These are phyloP conservation scores for Russula lepida DNA, from an alignment of 768 basidiomycete species.

Conservation along the genomic window DNA sequence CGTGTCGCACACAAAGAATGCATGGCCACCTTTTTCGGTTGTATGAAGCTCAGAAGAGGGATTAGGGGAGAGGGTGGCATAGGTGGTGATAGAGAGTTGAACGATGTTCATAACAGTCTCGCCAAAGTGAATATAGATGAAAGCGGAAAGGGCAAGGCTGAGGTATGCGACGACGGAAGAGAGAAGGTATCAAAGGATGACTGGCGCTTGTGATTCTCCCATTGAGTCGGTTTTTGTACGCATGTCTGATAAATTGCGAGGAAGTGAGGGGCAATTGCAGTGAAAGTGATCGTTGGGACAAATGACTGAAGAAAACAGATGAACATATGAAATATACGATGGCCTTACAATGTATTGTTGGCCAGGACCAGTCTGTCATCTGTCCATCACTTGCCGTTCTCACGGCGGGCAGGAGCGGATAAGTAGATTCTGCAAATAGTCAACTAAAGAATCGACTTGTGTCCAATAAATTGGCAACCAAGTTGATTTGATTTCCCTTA, in stretches of 20 bases:
- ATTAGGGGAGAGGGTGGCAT: slow-evolving; percentile 11
- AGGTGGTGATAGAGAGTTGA: slow-evolving; percentile 24
- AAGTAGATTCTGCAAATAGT: no score
- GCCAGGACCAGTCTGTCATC: slow-evolving; percentile 83
- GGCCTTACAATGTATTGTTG: slow-evolving; percentile 62
- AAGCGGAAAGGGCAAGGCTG: slow-evolving; percentile 84
- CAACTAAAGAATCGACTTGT: no score
- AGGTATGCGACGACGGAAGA: slow-evolving; percentile 89
- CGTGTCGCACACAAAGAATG: slow-evolving; percentile 7
- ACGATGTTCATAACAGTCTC: slow-evolving; percentile 65
- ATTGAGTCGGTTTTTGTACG: slow-evolving; percentile 63
- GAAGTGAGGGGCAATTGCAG: slow-evolving; percentile 70
- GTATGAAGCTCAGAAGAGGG: slow-evolving; percentile 20
- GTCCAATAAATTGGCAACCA: no score
- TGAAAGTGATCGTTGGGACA: slow-evolving; percentile 77
- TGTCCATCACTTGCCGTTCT: no score
- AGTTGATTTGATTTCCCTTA: no score
- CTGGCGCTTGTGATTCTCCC: slow-evolving; percentile 88
- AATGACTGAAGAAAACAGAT: slow-evolving; percentile 44
- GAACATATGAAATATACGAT: background rate
- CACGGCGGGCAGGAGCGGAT: no score
- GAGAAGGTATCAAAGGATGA: slow-evolving; percentile 63
- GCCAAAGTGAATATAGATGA: slow-evolving; percentile 92
- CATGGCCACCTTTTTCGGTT: slow-evolving; percentile 18
- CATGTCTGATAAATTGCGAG: slow-evolving; percentile 62